A percentile compares a stretch with the other conserved stretches of the same genome.
Conservation (phyloP, 208 protist genomes). For the Leishmania tarentolae region DNA sequence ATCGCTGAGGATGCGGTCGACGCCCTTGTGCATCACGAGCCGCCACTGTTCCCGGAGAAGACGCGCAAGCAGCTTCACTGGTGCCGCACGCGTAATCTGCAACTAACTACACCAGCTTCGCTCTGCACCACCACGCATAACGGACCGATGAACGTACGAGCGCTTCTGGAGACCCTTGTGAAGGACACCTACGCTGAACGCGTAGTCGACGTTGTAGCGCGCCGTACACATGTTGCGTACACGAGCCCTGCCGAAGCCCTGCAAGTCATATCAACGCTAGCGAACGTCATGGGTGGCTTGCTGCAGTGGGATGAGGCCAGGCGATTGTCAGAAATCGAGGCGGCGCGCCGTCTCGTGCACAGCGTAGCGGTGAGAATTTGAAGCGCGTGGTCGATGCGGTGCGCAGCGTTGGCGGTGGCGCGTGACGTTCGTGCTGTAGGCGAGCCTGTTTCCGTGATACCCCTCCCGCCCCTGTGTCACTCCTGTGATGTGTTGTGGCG, state of each 20-base stretch:
- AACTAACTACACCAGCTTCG: slow-evolving; percentile 17
- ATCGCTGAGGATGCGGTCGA: slow-evolving; percentile 68
- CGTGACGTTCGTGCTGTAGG: neutral
- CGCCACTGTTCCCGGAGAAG: slow-evolving; percentile 20
- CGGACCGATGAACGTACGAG: slow-evolving; percentile 4
- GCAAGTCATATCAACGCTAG: slow-evolving; percentile 44
- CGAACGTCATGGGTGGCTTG: slow-evolving; percentile 41
- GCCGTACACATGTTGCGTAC: slow-evolving; percentile 69
- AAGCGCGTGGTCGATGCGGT: neutral
- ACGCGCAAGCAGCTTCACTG: slow-evolving; percentile 1
- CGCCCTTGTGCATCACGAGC: slow-evolving; percentile 33
- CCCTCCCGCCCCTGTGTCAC: neutral
- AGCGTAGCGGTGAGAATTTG: slow-evolving; percentile 16
- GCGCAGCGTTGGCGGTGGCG: neutral
- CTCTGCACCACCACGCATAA: slow-evolving; percentile 4
- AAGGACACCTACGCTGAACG: slow-evolving; percentile 60
- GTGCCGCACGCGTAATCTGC: slow-evolving; percentile 45
- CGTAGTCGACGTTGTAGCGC: slow-evolving; percentile 70
- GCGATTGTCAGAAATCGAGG: slow-evolving; percentile 41
- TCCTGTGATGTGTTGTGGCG: neutral
- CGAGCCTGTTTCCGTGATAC: neutral
- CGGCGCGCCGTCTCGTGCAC: slow-evolving; percentile 38
- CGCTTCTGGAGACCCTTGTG: slow-evolving; percentile 34
- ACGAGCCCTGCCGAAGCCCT: slow-evolving; percentile 75
- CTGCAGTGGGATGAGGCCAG: slow-evolving; percentile 44